These are phyloP conservation scores for Hydrangea macrophylla DNA, from an alignment of 148 eudicot species.

Conservation along the genomic window DNA sequence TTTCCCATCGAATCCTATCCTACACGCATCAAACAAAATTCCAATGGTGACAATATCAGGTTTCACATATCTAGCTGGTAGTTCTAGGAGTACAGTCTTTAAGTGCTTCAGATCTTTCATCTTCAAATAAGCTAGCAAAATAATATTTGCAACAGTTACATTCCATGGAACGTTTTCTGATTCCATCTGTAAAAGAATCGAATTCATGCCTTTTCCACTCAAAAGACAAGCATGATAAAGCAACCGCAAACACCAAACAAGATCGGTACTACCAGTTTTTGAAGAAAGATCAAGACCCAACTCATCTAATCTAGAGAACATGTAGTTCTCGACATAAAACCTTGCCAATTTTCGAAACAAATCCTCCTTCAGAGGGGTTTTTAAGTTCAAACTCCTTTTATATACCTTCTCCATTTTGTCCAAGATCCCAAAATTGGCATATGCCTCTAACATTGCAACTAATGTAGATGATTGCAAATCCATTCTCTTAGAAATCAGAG, in stretches of 20 bases:
- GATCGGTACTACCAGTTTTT: conserved; percentile 28
- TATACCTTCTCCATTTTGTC: conserved; percentile 40
- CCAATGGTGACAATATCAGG: conserved; percentile 47
- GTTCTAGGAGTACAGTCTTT: conserved; percentile 16
- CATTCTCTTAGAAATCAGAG: conserved; percentile 29
- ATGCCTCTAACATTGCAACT: conserved; percentile 43
- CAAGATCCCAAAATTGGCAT: conserved; percentile 35
- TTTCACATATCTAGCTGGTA: conserved; percentile 25
- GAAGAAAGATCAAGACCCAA: conserved; percentile 31
- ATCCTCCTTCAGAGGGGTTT: conserved; percentile 21
- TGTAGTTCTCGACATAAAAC: conserved; percentile 35
- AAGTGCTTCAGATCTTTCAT: conserved; percentile 36
- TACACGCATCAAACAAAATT: conserved; percentile 31
- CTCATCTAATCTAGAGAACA: conserved; percentile 39
- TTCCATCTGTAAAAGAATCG: conserved; percentile 33
- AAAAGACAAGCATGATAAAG: conserved; percentile 31
- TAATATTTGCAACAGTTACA: conserved; percentile 30
- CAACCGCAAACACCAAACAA: conserved; percentile 36
- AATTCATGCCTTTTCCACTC: conserved; percentile 35
- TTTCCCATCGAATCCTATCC: conserved; percentile 26
- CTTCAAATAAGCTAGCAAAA: conserved; percentile 24
- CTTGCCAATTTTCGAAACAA: conserved; percentile 37
- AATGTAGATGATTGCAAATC: conserved; percentile 33
- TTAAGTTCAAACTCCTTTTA: conserved; percentile 23
- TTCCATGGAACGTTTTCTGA: conserved; percentile 29